These are phyloP conservation scores for Paramecium sonneborni DNA, from an alignment of 73 alveolate genomes.

Conservation along the genomic window DNA sequence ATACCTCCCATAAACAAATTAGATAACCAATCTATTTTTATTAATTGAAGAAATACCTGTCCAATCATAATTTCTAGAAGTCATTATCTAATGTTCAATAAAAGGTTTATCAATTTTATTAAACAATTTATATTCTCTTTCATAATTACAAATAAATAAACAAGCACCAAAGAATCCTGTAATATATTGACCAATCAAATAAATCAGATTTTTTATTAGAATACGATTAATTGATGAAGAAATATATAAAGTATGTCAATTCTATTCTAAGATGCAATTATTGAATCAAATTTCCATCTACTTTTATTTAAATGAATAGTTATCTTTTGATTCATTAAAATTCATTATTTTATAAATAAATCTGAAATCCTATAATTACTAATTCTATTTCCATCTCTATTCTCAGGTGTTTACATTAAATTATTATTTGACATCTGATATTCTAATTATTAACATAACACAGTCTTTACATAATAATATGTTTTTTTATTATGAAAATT, in stretches of 20 bases:
- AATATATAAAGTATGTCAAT: constrained; percentile 24
- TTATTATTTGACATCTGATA: background rate
- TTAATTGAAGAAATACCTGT: background rate
- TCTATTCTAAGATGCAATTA: constrained; percentile 9
- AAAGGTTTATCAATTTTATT: constrained; percentile 62
- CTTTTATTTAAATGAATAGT: background rate
- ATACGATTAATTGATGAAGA: constrained; percentile 21
- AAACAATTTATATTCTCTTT: constrained; percentile 60
- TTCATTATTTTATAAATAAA: constrained; percentile 49
- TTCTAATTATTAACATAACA: too few relatives aligned
- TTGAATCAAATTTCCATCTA: constrained; percentile 63
- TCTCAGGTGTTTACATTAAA: background rate
- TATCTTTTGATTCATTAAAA: background rate
- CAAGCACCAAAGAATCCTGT: constrained; percentile 66
- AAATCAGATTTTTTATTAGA: constrained; percentile 56
- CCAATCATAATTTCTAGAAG: constrained; percentile 62
- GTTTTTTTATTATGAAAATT: too few relatives aligned
- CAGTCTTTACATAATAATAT: too few relatives aligned
- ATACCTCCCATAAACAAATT: constrained; percentile 67
- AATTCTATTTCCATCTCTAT: background rate
- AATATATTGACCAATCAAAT: constrained; percentile 32
- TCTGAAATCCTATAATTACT: background rate
- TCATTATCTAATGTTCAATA: constrained; percentile 58
- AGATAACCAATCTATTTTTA: constrained; percentile 36
- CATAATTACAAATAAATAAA: constrained; percentile 61